Conservation (phyloP, 805 yeast genomes). For the Candida sanyiensis region DNA sequence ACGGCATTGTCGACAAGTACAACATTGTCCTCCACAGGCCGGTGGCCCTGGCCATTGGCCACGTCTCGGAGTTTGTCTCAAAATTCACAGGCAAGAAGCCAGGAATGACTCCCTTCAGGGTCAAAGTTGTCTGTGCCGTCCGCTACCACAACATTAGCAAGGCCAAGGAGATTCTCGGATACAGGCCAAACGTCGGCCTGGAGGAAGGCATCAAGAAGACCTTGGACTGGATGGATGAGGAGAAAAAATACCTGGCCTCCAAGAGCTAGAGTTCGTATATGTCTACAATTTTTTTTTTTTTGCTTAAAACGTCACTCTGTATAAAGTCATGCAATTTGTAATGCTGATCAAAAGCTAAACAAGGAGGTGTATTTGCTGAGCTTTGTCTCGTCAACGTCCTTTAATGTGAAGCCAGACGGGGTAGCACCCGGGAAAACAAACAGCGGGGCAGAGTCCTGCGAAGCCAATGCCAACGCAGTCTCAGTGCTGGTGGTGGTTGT, state of each 20-base stretch:
- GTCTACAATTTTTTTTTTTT: neutral
- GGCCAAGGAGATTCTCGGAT: constrained; percentile 74
- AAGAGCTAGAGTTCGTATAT: constrained; percentile 1
- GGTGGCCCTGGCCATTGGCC: constrained; percentile 78
- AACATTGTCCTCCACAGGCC: constrained; percentile 67
- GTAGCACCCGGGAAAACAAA: constrained; percentile 22
- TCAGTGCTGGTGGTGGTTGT: constrained; percentile 1
- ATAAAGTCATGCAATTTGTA: too few relatives aligned
- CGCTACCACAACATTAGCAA: constrained; percentile 90
- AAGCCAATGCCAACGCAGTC: neutral
- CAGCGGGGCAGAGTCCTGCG: constrained; percentile 3
- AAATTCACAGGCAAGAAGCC: constrained; percentile 75
- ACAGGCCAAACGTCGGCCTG: constrained; percentile 70
- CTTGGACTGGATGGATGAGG: constrained; percentile 84
- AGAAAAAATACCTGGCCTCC: constrained; percentile 13
- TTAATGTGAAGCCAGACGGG: constrained; percentile 9
- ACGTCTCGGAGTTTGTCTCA: constrained; percentile 69
- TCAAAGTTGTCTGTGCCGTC: constrained; percentile 82
- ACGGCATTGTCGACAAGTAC: constrained; percentile 70
- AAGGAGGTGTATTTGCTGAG: constrained; percentile 11
- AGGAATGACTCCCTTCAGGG: constrained; percentile 94
- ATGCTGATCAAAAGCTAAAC: constrained; percentile 10
- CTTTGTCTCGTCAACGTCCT: constrained; percentile 19
- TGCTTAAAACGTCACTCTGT: neutral
- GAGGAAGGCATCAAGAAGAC: constrained; percentile 79